phyloP scores from a whole-genome alignment of 129 eudicot genomes.

The Flaveria ramosissima region DNA sequence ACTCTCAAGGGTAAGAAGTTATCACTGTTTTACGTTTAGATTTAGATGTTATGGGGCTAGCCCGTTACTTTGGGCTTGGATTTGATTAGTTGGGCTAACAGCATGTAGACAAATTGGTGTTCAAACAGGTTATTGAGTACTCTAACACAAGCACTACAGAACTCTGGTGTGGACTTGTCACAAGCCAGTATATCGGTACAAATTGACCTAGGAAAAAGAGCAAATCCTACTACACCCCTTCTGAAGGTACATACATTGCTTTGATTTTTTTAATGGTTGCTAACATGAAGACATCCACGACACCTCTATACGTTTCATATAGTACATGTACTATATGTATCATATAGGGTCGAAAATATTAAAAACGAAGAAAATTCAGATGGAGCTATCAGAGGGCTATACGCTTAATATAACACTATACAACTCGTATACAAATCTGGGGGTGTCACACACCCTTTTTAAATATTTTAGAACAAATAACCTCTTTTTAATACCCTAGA shows the following conservation, averaged over 20 bases:
- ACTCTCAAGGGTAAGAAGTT: conserved; percentile 78
- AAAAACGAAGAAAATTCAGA: too few relatives aligned
- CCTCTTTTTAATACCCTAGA: too few relatives aligned
- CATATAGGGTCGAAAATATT: too few relatives aligned
- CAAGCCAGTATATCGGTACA: conserved; percentile 42
- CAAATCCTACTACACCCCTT: conserved; percentile 33
- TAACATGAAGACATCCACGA: too few relatives aligned
- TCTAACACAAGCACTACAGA: conserved; percentile 39
- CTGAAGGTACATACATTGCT: conserved; percentile 48
- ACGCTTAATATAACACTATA: too few relatives aligned
- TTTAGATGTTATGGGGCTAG: neutral
- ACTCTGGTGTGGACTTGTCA: conserved; percentile 40
- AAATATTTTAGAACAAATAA: too few relatives aligned
- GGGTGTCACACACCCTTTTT: too few relatives aligned
- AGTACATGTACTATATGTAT: too few relatives aligned
- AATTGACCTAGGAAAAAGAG: conserved; percentile 38
- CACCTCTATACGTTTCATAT: too few relatives aligned
- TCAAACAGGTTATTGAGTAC: conserved; percentile 36
- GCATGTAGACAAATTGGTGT: conserved; percentile 16
- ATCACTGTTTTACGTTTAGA: neutral
- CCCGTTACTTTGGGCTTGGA: neutral
- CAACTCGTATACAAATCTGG: too few relatives aligned
- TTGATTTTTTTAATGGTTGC: neutral
- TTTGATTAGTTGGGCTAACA: neutral
- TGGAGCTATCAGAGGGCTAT: too few relatives aligned